Conservation (phyloP, 148 eudicot species). For the Hydrangea macrophylla region DNA sequence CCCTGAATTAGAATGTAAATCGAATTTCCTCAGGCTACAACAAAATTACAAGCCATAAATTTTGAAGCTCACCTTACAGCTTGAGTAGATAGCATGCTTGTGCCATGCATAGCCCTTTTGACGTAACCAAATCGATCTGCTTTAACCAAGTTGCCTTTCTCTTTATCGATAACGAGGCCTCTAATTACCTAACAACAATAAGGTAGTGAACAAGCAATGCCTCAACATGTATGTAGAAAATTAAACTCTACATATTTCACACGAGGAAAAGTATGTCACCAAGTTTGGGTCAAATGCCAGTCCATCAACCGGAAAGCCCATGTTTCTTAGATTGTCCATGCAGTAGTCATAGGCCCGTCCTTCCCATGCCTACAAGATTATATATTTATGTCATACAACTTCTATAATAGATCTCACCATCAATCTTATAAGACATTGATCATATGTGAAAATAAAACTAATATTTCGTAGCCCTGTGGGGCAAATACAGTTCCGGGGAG, state of each 20-base stretch:
- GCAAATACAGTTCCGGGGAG: neutral
- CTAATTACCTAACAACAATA: constrained; percentile 66
- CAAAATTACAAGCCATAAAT: constrained; percentile 7
- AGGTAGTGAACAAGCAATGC: constrained; percentile 17
- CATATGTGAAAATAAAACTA: neutral
- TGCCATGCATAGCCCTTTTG: constrained; percentile 99
- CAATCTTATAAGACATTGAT: neutral
- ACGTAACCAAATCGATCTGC: constrained; percentile 96
- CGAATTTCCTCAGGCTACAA: neutral
- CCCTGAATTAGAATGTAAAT: neutral
- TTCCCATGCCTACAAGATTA: constrained; percentile 81
- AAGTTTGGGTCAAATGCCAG: constrained; percentile 92
- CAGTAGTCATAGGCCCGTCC: constrained; percentile 99
- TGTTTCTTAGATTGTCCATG: constrained; percentile 69
- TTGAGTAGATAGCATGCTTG: constrained; percentile 79
- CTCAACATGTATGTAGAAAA: constrained; percentile 7
- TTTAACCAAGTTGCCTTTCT: constrained; percentile 91
- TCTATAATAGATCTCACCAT: neutral
- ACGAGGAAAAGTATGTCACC: constrained; percentile 38
- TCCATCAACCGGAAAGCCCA: constrained; percentile 97
- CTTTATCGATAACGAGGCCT: constrained; percentile 98
- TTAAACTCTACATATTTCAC: neutral
- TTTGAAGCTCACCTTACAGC: constrained; percentile 67
- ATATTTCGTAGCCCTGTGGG: neutral
- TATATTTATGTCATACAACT: neutral